phyloP scores from a whole-genome alignment of 257 asterid species.

The Fraxinus cuspidata region DNA sequence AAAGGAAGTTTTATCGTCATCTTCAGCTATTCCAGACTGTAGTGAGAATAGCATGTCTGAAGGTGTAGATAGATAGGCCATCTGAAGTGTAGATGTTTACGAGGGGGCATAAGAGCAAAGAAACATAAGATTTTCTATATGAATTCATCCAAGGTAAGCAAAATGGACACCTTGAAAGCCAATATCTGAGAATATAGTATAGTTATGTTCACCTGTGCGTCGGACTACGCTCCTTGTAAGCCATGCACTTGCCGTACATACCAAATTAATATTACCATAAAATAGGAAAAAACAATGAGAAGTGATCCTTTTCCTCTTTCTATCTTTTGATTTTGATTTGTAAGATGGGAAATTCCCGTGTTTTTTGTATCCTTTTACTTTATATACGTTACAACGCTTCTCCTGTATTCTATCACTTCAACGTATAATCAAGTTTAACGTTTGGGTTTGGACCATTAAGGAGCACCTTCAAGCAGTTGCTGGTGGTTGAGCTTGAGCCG shows the following conservation, averaged over 20 bases:
- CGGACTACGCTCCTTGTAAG: not conserved
- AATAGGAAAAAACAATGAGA: not conserved
- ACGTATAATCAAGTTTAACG: not conserved
- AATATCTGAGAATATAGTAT: not conserved
- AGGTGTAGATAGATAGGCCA: conserved; percentile 23
- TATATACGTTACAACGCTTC: not conserved
- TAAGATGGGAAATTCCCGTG: not conserved
- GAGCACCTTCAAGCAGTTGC: too few relatives aligned
- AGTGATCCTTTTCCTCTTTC: not conserved
- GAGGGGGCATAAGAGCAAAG: conserved; percentile 1
- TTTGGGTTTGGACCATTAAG: not conserved
- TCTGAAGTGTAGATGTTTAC: conserved; percentile 19
- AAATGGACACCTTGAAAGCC: not conserved
- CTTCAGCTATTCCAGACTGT: conserved; percentile 43
- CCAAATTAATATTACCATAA: not conserved
- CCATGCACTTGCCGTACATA: not conserved
- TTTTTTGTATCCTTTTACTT: not conserved
- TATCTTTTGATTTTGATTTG: not conserved
- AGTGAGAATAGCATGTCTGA: conserved; percentile 27
- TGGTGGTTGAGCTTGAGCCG: too few relatives aligned
- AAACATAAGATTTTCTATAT: conserved; percentile 5
- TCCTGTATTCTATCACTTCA: not conserved
- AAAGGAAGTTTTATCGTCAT: conserved; percentile 44
- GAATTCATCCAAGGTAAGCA: not conserved
- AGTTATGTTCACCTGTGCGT: not conserved